Percentiles rank a stretch among this genome's conserved stretches.
Conservation (phyloP, 73 alveolate genomes). For the Paramecium sonneborni region DNA sequence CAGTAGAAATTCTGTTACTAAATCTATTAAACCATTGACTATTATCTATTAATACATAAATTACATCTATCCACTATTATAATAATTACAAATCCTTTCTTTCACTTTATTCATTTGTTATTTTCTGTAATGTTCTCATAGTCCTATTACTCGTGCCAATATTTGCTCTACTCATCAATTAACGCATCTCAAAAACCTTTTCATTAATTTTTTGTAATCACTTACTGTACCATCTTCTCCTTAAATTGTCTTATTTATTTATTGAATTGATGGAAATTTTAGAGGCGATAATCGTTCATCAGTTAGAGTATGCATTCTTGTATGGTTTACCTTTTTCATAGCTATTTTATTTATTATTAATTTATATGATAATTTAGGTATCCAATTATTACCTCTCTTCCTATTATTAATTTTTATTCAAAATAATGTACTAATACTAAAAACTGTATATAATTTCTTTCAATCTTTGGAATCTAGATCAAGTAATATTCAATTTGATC, state of each 20-base stretch:
- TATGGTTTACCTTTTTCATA: background rate
- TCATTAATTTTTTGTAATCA: background rate
- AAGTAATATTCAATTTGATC: too few relatives aligned
- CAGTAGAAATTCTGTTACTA: background rate
- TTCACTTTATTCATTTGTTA: slow-evolving; percentile 15
- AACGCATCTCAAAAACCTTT: background rate
- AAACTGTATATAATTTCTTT: too few relatives aligned
- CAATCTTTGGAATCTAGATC: too few relatives aligned
- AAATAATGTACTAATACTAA: too few relatives aligned
- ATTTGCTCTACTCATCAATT: background rate
- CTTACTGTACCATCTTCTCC: slow-evolving; percentile 56
- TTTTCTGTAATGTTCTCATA: background rate
- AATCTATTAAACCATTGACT: slow-evolving; percentile 21
- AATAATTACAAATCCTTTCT: slow-evolving; percentile 12
- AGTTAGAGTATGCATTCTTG: background rate
- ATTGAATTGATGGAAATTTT: background rate
- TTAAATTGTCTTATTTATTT: background rate
- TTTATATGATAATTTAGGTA: background rate
- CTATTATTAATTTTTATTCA: too few relatives aligned
- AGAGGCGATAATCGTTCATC: slow-evolving; percentile 33
- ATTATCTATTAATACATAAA: background rate
- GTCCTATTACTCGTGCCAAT: background rate
- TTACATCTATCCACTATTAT: slow-evolving; percentile 29
- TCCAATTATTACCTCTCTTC: too few relatives aligned
- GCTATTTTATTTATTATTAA: background rate